Evolutionary conservation across 495 filamentous ascomycete species (phyloP).

Genomic region (Oidiodendron maius): DNA sequence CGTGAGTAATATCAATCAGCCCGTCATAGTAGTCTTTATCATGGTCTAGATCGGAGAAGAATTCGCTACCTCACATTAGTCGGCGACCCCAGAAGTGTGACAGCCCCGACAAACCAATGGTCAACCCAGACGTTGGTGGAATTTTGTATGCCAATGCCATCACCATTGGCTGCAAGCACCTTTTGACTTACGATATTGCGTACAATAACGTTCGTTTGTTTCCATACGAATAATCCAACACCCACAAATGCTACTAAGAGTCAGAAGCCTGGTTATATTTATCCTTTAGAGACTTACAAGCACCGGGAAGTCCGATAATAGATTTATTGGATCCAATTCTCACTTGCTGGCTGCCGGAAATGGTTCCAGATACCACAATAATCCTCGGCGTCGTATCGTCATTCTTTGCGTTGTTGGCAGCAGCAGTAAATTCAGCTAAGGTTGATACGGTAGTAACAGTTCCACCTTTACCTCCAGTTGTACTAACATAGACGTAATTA

Average conservation of each 20-base stretch:
- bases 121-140: conserved; percentile 46
- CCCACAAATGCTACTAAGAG: neutral
- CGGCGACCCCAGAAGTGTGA: neutral
- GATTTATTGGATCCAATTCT: conserved; percentile 3
- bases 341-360: neutral
- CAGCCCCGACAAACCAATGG: conserved; percentile 24
- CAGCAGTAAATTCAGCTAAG: neutral
- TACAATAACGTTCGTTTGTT: conserved; percentile 40
- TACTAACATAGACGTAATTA: neutral
- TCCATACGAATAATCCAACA: conserved; percentile 23
- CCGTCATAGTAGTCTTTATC: conserved; percentile 30
- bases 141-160: conserved; percentile 36
- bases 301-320: neutral
- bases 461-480: neutral
- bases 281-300: neutral
- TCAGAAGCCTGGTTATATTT: neutral
- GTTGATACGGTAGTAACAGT: neutral
- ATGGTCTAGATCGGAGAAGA: conserved; percentile 26
- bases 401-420: neutral
- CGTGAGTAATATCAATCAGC: conserved; percentile 32
- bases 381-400: neutral
- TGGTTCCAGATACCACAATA: neutral
- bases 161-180: conserved; percentile 34
- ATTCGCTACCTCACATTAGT: conserved; percentile 27
- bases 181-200: conserved; percentile 41